phyloP scores from a whole-genome alignment of 345 rosid species.

The Chamaenerion angustifolium region DNA sequence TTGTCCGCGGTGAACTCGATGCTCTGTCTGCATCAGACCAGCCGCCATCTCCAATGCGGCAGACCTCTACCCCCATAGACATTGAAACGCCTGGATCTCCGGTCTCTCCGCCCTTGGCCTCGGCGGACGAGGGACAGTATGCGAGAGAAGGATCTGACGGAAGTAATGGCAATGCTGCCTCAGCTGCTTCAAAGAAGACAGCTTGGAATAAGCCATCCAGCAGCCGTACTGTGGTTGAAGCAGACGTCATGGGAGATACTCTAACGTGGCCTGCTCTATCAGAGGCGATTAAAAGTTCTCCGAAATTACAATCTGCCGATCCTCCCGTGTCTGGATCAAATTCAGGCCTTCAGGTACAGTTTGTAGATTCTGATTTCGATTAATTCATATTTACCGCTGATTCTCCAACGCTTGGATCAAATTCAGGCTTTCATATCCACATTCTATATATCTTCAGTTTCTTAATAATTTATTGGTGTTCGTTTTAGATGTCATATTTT shows the following conservation, averaged over 20 bases:
- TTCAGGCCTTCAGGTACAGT: slow-evolving; percentile 20
- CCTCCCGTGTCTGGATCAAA: slow-evolving; percentile 16
- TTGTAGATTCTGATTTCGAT: neutral
- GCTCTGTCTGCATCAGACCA: neutral
- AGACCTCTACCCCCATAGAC: too few species aligned
- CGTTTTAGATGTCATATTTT: neutral
- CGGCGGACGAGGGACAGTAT: slow-evolving; percentile 11
- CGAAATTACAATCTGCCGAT: slow-evolving; percentile 22
- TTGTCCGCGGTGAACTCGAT: slow-evolving; percentile 29
- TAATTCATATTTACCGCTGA: too few species aligned
- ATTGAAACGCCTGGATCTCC: slow-evolving; percentile 8
- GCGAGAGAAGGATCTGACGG: slow-evolving; percentile 17
- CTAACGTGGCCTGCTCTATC: slow-evolving; percentile 56
- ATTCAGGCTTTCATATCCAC: too few species aligned
- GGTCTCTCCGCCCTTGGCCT: slow-evolving; percentile 6
- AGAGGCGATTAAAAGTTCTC: slow-evolving; percentile 28
- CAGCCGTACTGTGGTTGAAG: too few species aligned
- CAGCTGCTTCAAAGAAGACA: slow-evolving; percentile 20
- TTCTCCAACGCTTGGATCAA: too few species aligned
- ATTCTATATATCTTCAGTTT: too few species aligned
- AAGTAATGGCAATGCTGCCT: slow-evolving; percentile 19
- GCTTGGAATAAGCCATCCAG: slow-evolving; percentile 43
- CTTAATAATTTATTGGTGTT: too few species aligned
- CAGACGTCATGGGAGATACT: slow-evolving; percentile 27
- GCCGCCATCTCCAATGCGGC: slow-evolving; percentile 8